phyloP scores from a whole-genome alignment of 1,284 basidiomycete genomes.

The Boletus mariae region DNA sequence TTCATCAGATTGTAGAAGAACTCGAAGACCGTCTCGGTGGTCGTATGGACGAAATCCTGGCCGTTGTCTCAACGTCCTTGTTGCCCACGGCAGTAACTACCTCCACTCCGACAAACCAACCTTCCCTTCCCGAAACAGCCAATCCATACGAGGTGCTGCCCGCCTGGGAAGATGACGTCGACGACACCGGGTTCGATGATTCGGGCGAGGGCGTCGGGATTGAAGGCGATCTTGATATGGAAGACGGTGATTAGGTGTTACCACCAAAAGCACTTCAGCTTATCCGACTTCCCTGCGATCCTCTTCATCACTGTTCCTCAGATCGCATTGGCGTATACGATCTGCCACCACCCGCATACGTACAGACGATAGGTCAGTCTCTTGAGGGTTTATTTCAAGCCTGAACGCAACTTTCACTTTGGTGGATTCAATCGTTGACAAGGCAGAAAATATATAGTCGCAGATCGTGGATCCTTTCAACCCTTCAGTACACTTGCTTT shows the following conservation, averaged over 20 bases:
- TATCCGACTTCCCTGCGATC: neutral
- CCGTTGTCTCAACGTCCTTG: conserved; percentile 54
- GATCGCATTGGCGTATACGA: neutral
- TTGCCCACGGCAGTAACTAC: conserved; percentile 20
- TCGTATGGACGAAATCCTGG: conserved; percentile 68
- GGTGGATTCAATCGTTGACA: neutral
- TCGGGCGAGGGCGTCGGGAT: conserved; percentile 62
- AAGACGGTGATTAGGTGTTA: conserved; percentile 47
- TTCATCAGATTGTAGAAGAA: conserved; percentile 83
- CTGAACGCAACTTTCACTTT: neutral
- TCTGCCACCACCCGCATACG: neutral
- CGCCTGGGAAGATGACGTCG: conserved; percentile 36
- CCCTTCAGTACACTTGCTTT: neutral
- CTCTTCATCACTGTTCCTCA: neutral
- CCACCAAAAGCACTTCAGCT: neutral
- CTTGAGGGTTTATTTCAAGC: neutral
- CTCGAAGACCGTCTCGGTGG: conserved; percentile 77
- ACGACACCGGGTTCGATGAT: conserved; percentile 57
- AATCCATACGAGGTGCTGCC: conserved; percentile 26
- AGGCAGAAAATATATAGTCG: neutral
- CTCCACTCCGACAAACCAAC: conserved; percentile 5
- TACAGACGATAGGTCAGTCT: neutral
- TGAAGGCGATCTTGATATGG: conserved; percentile 71
- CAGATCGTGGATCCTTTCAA: neutral
- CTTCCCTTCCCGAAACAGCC: conserved; percentile 12